phyloP scores from a whole-genome alignment of 2,329 filamentous ascomycete genomes.

The Pleurostoma richardsiae region DNA sequence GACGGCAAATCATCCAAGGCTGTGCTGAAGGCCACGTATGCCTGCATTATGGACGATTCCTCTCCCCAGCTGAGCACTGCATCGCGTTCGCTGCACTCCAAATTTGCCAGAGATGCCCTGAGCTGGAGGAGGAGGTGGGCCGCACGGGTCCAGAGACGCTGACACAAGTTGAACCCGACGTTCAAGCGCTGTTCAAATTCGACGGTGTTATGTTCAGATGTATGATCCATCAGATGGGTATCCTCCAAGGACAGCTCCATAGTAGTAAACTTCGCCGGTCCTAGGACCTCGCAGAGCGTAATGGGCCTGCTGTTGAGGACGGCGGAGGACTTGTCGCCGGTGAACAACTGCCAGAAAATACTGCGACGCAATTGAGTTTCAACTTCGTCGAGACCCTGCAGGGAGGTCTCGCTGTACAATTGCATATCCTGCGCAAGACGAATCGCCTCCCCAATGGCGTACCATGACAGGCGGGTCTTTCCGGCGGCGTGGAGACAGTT shows the following conservation, averaged over 20 bases:
- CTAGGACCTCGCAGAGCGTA: conserved; percentile 31
- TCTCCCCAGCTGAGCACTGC: too few species aligned
- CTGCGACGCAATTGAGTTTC: conserved; percentile 31
- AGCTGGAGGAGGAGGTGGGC: conserved; percentile 32
- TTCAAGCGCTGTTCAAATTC: conserved; percentile 20
- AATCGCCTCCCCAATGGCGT: conserved; percentile 37
- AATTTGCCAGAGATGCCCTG: neutral
- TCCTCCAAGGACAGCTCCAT: too few species aligned
- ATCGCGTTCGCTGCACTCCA: too few species aligned
- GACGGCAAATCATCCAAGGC: too few species aligned
- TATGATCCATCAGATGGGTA: conserved; percentile 27
- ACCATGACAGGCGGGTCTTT: conserved; percentile 36
- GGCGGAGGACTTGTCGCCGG: conserved; percentile 32
- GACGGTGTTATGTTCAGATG: conserved; percentile 25
- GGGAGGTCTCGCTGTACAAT: conserved; percentile 31
- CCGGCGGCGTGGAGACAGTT: conserved; percentile 37
- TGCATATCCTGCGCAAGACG: conserved; percentile 36
- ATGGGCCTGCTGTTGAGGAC: conserved; percentile 35
- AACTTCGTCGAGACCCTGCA: conserved; percentile 24
- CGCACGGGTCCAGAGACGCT: conserved; percentile 32
- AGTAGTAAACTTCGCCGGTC: too few species aligned
- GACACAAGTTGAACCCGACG: conserved; percentile 34
- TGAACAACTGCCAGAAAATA: conserved; percentile 32
- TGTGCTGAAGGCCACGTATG: too few species aligned
- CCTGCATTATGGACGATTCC: too few species aligned